Evolutionary conservation across 306 rosid species (phyloP), one percentile per base, ranked within the genome.

Genomic region (Dalbergia cochinchinensis): DNA sequence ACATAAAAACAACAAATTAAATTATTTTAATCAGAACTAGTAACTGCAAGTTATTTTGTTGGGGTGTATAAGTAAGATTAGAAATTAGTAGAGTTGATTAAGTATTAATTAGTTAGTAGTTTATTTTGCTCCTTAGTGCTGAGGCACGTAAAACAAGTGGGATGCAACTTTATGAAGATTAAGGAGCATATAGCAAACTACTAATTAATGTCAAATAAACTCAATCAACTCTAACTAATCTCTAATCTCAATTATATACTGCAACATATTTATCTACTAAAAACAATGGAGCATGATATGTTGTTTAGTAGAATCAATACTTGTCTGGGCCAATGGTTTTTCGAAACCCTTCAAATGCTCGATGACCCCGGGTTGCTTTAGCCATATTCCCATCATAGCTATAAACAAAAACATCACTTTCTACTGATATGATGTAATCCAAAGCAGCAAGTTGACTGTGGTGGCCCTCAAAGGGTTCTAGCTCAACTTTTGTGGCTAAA

Each of bases 311-410:
- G 37, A 64, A 73, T 11, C 20, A 35, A 13, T 81, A 92, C 97
- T 78, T 92, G 86, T 90, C 83, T 0, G 93, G 94, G 76, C 42
- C 75, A 61, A 92, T 87, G 73, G 97, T 92, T 73, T 87, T 90
- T 11, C 79, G 75, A 39, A 88, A 92, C 9, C 92, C 93, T 74
- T 90, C 71, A 70, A 78, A 90, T 73, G 50, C 74, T 45, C 94
- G 58, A 50, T 92, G 97, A 8, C 97, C 97, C 6, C 83, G 70
- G 5, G 86, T 86, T 31, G 93, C 92, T 75, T 89, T 90, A 12
- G 97, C 94, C 97, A 92, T 90, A 51, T 92, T 85, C 14, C 97
- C 97, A 64, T 88, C 90, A 8, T 84, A 86, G 8, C 86, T 80
- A 54, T 88, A 88, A 69, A 90, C 63, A 68, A 92, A 92, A 63